Evolutionary conservation across 805 yeast species (phyloP), one percentile per base, ranked within the genome.

Genomic region (Suhomyces kilbournensis): DNA sequence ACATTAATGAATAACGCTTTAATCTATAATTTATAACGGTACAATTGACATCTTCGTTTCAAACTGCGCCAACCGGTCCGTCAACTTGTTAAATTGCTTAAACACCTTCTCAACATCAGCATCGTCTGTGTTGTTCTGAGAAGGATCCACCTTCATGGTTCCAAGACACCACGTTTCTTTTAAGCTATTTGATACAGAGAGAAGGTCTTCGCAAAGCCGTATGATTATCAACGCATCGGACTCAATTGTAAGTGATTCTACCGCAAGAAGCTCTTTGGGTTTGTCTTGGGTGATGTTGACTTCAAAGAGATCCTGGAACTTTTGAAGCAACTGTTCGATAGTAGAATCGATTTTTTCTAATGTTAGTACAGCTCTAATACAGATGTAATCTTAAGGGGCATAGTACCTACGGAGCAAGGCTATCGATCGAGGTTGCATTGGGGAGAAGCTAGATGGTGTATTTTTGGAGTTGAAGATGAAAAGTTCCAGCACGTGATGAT

Each of bases 111-210:
- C 65, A 20, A 45, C 51, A 10, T 49, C 55, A 25, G 64, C 64
- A 34, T 59, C 62, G 5, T 52, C 52, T 28, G 59, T 46, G 12
- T 50, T 51, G 10, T 55, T 56, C 8, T 61, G 60, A 2, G 50
- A 47, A 3, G 56, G 50, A 15, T 56, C 48, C 12, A 71, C 74
- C 39, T 79, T 79, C 50, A 81, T 67, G 22, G 82, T 80, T 2
- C 84, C 85, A 50, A 82, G 64, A 40, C 81, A 76, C 86, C 86
- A 82, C 3, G 78, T 72, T 61, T 82, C 86, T 57, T 78, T 77
- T 45, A 82, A 63, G 0, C 74, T 71, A 44, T 82, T 63, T 1
- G 84, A 78, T 1, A 82, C 71, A 1, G 75, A 61, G 12, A 82
- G 63, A 38, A 82, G 65, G 52, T 82, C 86, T 56, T 82, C 83